phyloP scores from a whole-genome alignment of 108 stramenopile genomes.

The Fragilaria radians region DNA sequence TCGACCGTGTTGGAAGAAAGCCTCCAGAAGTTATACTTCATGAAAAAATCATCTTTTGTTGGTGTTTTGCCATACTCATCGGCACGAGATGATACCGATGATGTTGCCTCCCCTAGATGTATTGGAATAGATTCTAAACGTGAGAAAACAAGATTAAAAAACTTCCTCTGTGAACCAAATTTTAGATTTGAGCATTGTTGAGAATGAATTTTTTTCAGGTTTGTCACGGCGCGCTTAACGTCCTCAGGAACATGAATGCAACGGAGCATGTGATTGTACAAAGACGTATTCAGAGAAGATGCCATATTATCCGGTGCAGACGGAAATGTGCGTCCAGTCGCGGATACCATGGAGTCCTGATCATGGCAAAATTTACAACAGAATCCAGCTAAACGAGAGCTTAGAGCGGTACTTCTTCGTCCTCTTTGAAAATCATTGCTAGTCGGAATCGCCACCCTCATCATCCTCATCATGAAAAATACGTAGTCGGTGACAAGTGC shows the following conservation, averaged over 20 bases:
- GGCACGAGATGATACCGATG: background rate
- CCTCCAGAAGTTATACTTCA: background rate
- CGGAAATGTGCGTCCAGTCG: conserved; percentile 42
- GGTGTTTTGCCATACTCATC: background rate
- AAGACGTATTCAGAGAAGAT: conserved; percentile 34
- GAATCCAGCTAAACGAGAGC: conserved; percentile 8
- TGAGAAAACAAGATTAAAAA: conserved; percentile 37
- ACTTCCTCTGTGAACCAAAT: conserved; percentile 49
- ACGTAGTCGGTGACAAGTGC: conserved; percentile 43
- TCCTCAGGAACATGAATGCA: conserved; percentile 23
- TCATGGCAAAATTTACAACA: conserved; percentile 18
- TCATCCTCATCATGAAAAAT: conserved; percentile 43
- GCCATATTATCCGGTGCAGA: conserved; percentile 52
- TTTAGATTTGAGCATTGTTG: conserved; percentile 28
- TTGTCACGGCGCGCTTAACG: conserved; percentile 24
- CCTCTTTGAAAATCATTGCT: conserved; percentile 20
- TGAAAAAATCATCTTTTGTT: conserved; percentile 11
- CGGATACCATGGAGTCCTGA: background rate
- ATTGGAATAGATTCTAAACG: conserved; percentile 6
- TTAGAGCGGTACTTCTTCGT: conserved; percentile 12
- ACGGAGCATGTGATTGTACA: conserved; percentile 44
- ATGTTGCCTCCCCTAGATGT: background rate
- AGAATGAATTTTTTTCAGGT: conserved; percentile 34
- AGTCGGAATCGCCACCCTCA: conserved; percentile 32
- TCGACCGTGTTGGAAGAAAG: background rate